Evolutionary conservation across 2,329 filamentous ascomycete genomes (phyloP), one percentile per base, ranked within the genome.

Genomic region (Monosporascus sp.): DNA sequence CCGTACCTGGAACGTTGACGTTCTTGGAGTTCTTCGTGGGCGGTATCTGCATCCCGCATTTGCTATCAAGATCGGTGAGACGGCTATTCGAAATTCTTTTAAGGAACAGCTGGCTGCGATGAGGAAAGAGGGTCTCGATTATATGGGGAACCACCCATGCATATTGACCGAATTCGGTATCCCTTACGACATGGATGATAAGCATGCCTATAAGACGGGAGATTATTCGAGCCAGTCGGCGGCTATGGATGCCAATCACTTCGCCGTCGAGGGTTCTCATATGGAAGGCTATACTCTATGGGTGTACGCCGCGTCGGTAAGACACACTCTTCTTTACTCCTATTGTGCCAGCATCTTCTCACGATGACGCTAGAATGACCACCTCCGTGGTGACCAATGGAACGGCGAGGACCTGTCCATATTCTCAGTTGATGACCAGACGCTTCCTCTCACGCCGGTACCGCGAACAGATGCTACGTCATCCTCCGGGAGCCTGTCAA

Each of bases 131-230:
- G 95, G 93, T 0, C 73, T 88, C n/a, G 87, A 96, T 52, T 85
- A 90, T 54, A 90, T 91, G 76, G 94, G 94, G 20, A 84, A 88
- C 22, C 92, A 95, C 62, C 94, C 94, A 0, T 90, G 91, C 61
- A 73, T 99, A 5, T 84, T 97, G 69, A 95, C 90, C 1, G 94
- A 99, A 67, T 97, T 97, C 64, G 94, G 94, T 7, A 97, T 99
- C 54, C 94, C 94, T 0, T 99, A 96, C 67, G 94, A 99, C 67
- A 97, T 99, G 95, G 93, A 99, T 65, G 86, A 96, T 60, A 92
- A 96, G 71, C 80, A 94, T 65, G 94, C 94, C 1, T 99, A 99
- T 73, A 89, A 90, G 71, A 96, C 90, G 6, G 94, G 95, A 7
- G 89, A 99, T 69, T 99, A 96, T 71, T 87, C 88, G 45, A 96